Evolutionary conservation across 192 early-diverging fungal species (phyloP).

Genomic region (Rhizophagus prolifer): DNA sequence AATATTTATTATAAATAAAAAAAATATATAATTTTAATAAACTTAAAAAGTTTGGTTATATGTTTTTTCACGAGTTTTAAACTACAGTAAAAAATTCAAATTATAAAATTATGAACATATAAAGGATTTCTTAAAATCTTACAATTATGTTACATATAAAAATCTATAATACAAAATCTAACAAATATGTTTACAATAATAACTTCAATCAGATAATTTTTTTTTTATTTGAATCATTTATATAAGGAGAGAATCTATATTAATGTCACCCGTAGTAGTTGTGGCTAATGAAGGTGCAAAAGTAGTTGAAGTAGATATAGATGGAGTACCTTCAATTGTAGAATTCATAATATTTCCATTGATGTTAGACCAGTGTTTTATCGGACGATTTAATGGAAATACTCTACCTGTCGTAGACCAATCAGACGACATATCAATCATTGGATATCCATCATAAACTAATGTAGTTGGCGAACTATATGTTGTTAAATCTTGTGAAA

Average conservation of each 20-base stretch:
- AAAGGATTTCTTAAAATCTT: not conserved
- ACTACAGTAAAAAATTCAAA: not conserved
- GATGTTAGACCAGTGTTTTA: not conserved
- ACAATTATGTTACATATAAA: constrained; percentile 1
- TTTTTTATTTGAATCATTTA: not conserved
- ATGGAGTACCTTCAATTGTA: not conserved
- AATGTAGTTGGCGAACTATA: not conserved
- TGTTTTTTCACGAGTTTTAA: not conserved
- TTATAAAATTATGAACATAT: not conserved
- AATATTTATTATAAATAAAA: not conserved
- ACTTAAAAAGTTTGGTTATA: not conserved
- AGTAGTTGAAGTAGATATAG: not conserved
- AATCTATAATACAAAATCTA: not conserved
- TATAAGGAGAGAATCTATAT: not conserved
- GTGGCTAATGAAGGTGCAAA: not conserved
- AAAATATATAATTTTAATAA: not conserved
- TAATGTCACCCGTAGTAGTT: not conserved
- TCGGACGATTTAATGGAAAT: not conserved
- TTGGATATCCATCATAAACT: not conserved
- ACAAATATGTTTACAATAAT: not conserved
- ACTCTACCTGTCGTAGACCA: not conserved
- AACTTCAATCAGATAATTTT: not conserved
- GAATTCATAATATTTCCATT: not conserved
- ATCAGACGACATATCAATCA: not conserved
- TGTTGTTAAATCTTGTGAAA: constrained; percentile 13